Conservation (phyloP, 2,329 filamentous ascomycete genomes). For the Claviceps fusiformis region DNA sequence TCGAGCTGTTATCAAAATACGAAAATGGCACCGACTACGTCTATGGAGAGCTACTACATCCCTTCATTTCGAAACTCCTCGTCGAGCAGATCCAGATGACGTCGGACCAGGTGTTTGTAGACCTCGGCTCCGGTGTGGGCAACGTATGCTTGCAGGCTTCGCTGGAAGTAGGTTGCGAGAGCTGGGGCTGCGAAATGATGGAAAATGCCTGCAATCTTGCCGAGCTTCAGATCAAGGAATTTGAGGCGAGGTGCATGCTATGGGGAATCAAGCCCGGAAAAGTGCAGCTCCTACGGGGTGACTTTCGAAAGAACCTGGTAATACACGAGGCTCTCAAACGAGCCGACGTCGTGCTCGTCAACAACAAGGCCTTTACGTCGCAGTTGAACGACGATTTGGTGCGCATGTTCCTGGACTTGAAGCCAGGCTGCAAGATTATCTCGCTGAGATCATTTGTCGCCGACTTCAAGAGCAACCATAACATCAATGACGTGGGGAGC, state of each 20-base stretch:
- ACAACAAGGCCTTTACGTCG: constrained; percentile 92
- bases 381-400: constrained; percentile 73
- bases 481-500: constrained; percentile 64
- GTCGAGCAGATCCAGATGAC: constrained; percentile 61
- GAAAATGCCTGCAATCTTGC: constrained; percentile 75
- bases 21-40: constrained; percentile 85
- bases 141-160: constrained; percentile 93
- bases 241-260: constrained; percentile 68
- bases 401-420: constrained; percentile 85
- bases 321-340: constrained; percentile 63
- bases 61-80: constrained; percentile 74
- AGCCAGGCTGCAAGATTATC: constrained; percentile 78
- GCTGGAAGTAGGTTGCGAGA: constrained; percentile 83
- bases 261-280: constrained; percentile 77
- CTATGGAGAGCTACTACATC: constrained; percentile 82
- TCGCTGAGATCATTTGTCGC: constrained; percentile 87
- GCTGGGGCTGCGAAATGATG: constrained; percentile 96
- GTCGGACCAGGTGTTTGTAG: constrained; percentile 78
- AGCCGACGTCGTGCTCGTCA: constrained; percentile 92
- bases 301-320: constrained; percentile 62
- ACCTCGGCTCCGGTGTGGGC: constrained; percentile 88
- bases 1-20: constrained; percentile 73
- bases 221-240: constrained; percentile 67
- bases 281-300: constrained; percentile 68
- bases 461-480: constrained; percentile 61